Evolutionary conservation across 2,329 filamentous ascomycete species (phyloP), one percentile per base, ranked within the genome.

Genomic region (Aspergillus tubingensis): DNA sequence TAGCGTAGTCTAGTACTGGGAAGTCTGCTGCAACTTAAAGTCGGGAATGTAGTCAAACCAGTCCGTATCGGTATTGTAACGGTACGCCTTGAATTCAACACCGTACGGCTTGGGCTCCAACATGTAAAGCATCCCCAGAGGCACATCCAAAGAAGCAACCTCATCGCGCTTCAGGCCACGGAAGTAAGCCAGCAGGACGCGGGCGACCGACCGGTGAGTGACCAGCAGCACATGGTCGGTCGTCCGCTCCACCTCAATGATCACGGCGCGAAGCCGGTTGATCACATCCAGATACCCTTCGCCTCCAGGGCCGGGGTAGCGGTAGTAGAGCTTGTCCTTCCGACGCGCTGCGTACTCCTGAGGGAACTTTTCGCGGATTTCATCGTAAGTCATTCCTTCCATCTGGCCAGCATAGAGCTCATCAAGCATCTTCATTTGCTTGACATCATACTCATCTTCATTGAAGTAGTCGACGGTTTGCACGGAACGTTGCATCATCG

Each of bases 31-130:
- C 30, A 95, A 85, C 76, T 90, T 87, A 78, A 95, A 98, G 70
- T 93, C 84, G n/a, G 89, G 90, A 49, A 96, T 79, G 73, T 95
- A 88, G 61, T 95, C 88, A 70, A 99, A 99, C 84, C 89, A 92
- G 64, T 89, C 87, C 19, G 80, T 85, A 3, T 84, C 81, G 63
- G 91, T 86, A 72, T 96, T 91, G 80, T 96, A 99, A 62, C 88
- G 86, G 81, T 96, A 99, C 0, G 92, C 94, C 75, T 96, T 94
- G 80, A 98, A 97, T 62, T 96, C 94, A 60, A 97, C 93, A 13
- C 95, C 95, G 68, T 99, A 99, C 0, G 95, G 95, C 82, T 97
- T 97, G 65, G 95, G 95, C 77, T 99, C 94, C 51, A 99, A 89
- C 68, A 92, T 91, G 76, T 96, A 99, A 7, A 97, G 83, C 82